Evolutionary conservation across 1,139 yeast genomes (phyloP).

Genomic region (Yamadazyma aaseri): DNA sequence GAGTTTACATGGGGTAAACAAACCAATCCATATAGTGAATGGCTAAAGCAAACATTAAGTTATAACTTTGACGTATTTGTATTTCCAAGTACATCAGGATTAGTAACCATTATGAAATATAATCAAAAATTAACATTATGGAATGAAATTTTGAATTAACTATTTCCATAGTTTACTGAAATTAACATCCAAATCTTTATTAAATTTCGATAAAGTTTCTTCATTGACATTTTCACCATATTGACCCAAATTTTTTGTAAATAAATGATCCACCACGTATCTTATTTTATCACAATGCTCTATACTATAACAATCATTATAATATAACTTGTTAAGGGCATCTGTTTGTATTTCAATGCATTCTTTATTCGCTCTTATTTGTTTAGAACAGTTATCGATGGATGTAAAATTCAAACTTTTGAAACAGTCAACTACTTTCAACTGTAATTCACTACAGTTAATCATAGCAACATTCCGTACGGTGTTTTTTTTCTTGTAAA

Average conservation of each 20-base stretch:
- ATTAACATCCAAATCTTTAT: constrained; percentile 31
- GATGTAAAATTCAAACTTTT: constrained; percentile 29
- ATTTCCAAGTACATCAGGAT: constrained; percentile 74
- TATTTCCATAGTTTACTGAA: constrained; percentile 39
- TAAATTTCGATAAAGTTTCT: constrained; percentile 24
- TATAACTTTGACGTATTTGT: constrained; percentile 41
- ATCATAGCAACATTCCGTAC: constrained; percentile 26
- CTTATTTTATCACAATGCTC: constrained; percentile 43
- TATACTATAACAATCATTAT: constrained; percentile 38
- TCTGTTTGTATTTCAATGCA: constrained; percentile 37
- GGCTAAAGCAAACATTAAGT: constrained; percentile 8
- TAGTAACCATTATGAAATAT: constrained; percentile 55
- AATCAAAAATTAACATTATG: constrained; percentile 49
- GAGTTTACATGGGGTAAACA: constrained; percentile 57
- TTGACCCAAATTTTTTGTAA: constrained; percentile 40
- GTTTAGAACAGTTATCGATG: constrained; percentile 29
- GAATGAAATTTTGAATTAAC: constrained; percentile 23
- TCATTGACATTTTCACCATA: constrained; percentile 35
- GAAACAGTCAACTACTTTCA: constrained; percentile 38
- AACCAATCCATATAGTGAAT: constrained; percentile 16
- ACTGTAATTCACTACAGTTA: constrained; percentile 46
- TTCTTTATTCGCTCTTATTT: constrained; percentile 24
- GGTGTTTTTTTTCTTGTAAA: constrained; percentile 31
- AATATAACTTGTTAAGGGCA: constrained; percentile 36
- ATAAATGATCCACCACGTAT: constrained; percentile 35